A percentile compares a stretch with the other conserved stretches of the same genome.
These are phyloP conservation scores for Globisporangium iwayamae DNA, from an alignment of 352 stramenopile genomes.

Conservation along the genomic window DNA sequence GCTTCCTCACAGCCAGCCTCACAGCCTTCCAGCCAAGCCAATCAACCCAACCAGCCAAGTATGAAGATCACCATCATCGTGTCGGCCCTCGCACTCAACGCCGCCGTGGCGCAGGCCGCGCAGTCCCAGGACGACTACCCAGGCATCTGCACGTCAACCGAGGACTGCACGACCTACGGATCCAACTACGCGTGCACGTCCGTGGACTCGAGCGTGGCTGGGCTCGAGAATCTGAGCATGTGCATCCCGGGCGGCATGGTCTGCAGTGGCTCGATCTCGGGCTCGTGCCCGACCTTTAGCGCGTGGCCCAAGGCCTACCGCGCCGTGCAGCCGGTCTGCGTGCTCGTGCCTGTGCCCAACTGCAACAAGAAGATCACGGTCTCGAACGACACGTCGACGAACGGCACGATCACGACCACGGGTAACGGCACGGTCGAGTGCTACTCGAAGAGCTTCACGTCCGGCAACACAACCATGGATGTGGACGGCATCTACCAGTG, in stretches of 20 bases:
- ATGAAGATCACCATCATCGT: conserved; percentile 18
- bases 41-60: neutral
- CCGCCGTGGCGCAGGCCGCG: conserved; percentile 10
- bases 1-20: neutral
- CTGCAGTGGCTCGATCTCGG: conserved; percentile 58
- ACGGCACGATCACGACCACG: conserved; percentile 17
- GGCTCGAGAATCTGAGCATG: conserved; percentile 62
- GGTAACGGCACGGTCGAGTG: conserved; percentile 55
- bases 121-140: conserved; percentile 44
- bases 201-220: conserved; percentile 53
- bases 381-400: conserved; percentile 17
- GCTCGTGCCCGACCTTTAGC: conserved; percentile 68
- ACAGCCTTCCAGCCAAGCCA: neutral
- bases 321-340: conserved; percentile 67
- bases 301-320: conserved; percentile 70
- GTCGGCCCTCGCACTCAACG: conserved; percentile 10
- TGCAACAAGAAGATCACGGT: conserved; percentile 56
- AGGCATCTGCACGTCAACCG: conserved; percentile 41
- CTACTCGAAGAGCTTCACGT: conserved; percentile 63
- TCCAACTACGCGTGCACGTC: conserved; percentile 63
- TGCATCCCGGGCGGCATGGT: conserved; percentile 52
- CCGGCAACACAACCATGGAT: conserved; percentile 32
- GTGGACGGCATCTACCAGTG: conserved; percentile 80
- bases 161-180: conserved; percentile 58
- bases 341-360: conserved; percentile 57